Conservation (phyloP, 2,329 filamentous ascomycete species). For the Sordariomycetes sp. region DNA sequence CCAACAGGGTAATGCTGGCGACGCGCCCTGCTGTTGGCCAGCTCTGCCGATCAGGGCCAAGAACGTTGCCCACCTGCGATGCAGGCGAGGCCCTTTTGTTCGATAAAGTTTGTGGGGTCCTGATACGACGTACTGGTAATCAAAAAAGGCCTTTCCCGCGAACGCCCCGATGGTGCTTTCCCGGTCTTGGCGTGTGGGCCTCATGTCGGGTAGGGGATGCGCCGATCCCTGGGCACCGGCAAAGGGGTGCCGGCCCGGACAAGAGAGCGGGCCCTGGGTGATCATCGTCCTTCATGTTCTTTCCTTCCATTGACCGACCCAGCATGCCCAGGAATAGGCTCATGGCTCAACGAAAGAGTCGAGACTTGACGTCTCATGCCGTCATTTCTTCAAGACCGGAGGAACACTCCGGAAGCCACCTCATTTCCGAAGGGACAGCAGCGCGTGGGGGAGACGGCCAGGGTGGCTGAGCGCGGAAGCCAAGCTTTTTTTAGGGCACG, state of each 20-base stretch:
- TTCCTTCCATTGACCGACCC: too few relatives aligned
- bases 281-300: too few relatives aligned
- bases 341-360: too few relatives aligned
- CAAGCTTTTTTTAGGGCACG: neutral
- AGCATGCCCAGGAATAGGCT: too few relatives aligned
- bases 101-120: neutral
- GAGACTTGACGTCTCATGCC: too few relatives aligned
- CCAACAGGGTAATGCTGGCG: too few relatives aligned
- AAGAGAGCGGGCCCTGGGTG: neutral
- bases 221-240: neutral
- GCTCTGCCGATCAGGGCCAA: neutral
- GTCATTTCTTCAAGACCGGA: too few relatives aligned
- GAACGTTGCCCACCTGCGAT: neutral
- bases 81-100: neutral
- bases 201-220: neutral
- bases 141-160: neutral
- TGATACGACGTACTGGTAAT: neutral
- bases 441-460: neutral
- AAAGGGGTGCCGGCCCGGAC: neutral
- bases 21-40: neutral
- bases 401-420: neutral
- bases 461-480: neutral
- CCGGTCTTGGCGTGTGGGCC: neutral
- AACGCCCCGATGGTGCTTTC: neutral
- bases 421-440: neutral